These are phyloP conservation scores for Lomentospora prolificans DNA, from an alignment of 2,329 filamentous ascomycete genomes.

Conservation along the genomic window DNA sequence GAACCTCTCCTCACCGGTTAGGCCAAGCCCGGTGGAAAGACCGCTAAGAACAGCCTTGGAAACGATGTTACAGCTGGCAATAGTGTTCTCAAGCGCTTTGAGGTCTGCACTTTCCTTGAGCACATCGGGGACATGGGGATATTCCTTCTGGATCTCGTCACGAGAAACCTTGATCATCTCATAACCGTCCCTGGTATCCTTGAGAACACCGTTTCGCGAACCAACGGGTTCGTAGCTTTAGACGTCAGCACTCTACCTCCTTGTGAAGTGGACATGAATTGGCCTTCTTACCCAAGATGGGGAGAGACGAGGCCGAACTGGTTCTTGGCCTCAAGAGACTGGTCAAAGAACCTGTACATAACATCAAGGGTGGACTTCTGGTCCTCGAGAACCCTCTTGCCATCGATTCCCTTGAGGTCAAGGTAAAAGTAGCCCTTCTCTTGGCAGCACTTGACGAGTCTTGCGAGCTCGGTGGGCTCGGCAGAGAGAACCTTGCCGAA, in stretches of 20 bases:
- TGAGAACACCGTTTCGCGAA: constrained; percentile 35
- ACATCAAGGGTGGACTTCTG: constrained; percentile 40
- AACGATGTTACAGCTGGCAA: constrained; percentile 38
- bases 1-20: constrained; percentile 34
- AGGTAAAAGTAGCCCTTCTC: constrained; percentile 47
- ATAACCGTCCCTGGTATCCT: constrained; percentile 39
- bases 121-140: constrained; percentile 33
- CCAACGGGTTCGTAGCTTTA: constrained; percentile 38
- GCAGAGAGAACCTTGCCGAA: constrained; percentile 42
- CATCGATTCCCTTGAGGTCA: constrained; percentile 41
- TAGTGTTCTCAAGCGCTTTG: constrained; percentile 37
- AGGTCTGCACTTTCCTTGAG: constrained; percentile 39
- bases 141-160: constrained; percentile 38
- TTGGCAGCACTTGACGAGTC: constrained; percentile 37
- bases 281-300: constrained; percentile 32
- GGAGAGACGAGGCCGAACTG: constrained; percentile 43
- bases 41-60: constrained; percentile 41
- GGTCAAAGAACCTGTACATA: constrained; percentile 46
- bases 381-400: constrained; percentile 41
- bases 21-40: constrained; percentile 36
- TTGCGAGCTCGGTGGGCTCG: constrained; percentile 42
- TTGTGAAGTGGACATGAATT: not conserved
- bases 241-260: not conserved
- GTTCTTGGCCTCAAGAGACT: constrained; percentile 44
- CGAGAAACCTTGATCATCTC: constrained; percentile 44